A percentile compares a stretch with the other conserved stretches of the same genome.
phyloP scores from a whole-genome alignment of 192 early-diverging fungal species.

The Funneliformis mosseae region DNA sequence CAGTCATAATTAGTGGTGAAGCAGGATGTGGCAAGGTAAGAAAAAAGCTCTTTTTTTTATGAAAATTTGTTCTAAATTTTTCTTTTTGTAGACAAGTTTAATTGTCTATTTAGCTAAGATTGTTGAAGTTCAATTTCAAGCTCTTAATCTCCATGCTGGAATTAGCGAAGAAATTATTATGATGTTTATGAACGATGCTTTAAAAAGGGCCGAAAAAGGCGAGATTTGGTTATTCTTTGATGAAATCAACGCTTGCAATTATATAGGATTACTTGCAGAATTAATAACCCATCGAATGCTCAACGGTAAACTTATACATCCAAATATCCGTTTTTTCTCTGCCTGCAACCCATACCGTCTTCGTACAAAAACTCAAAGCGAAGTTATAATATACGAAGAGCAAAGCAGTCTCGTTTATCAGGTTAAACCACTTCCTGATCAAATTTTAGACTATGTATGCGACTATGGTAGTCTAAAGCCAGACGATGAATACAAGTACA shows the following conservation, averaged over 20 bases:
- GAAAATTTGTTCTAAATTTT: background rate
- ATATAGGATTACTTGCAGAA: slow-evolving; percentile 1
- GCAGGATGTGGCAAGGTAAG: slow-evolving; percentile 27
- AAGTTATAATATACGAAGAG: background rate
- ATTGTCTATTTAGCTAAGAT: slow-evolving; percentile 15
- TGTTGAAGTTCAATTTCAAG: background rate
- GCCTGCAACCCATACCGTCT: background rate
- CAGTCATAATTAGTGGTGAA: slow-evolving; percentile 23
- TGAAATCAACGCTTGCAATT: slow-evolving; percentile 20
- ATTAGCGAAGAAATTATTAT: background rate
- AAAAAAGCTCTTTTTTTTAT: background rate
- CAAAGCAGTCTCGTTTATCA: slow-evolving; percentile 15
- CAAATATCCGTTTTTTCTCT: background rate
- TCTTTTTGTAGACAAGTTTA: slow-evolving; percentile 2
- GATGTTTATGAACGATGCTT: background rate
- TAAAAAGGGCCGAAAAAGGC: background rate
- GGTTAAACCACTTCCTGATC: background rate
- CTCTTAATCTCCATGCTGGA: background rate
- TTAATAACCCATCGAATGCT: background rate
- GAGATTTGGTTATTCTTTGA: slow-evolving; percentile 19
- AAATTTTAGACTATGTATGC: background rate
- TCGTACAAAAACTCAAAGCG: background rate
- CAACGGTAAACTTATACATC: background rate
- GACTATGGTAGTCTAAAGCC: background rate
- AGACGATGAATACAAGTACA: background rate